These are phyloP conservation scores for Aspergillus homomorphus DNA, from an alignment of 495 filamentous ascomycete genomes.

Conservation along the genomic window DNA sequence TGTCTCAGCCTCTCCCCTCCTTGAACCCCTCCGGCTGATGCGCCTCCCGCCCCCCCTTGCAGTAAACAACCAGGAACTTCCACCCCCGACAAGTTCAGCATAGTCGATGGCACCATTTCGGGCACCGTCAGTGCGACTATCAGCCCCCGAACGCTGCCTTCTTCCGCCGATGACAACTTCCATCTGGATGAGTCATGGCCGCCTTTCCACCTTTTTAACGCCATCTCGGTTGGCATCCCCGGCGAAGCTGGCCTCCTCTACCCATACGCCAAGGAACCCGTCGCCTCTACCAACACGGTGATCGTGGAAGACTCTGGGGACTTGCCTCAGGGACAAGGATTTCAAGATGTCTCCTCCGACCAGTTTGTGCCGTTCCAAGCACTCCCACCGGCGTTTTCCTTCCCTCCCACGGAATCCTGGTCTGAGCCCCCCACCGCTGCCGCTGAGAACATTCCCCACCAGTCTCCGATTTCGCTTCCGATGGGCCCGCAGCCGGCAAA, in stretches of 20 bases:
- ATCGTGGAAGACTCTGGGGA: constrained; percentile 44
- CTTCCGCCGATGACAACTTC: constrained; percentile 45
- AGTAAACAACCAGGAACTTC: constrained; percentile 28
- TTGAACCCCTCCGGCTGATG: constrained; percentile 16
- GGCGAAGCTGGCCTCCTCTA: constrained; percentile 39
- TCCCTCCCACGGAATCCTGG: constrained; percentile 34
- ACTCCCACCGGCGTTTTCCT: constrained; percentile 34
- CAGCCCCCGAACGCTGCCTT: constrained; percentile 42
- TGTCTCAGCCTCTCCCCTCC: background rate
- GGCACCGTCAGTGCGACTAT: constrained; percentile 42
- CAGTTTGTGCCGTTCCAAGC: constrained; percentile 36
- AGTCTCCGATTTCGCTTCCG: constrained; percentile 21
- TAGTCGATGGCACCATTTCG: constrained; percentile 31
- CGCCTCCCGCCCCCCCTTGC: constrained; percentile 12
- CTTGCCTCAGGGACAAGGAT: constrained; percentile 33
- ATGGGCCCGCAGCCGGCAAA: constrained; percentile 24
- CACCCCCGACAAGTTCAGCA: constrained; percentile 33
- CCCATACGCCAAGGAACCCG: constrained; percentile 35
- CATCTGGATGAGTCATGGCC: constrained; percentile 43
- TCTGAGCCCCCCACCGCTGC: constrained; percentile 21
- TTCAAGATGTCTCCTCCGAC: constrained; percentile 32
- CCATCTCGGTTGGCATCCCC: constrained; percentile 33
- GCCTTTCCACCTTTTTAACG: constrained; percentile 41
- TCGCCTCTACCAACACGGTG: constrained; percentile 30
- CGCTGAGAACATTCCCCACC: constrained; percentile 24